Evolutionary conservation across 306 rosid genomes (phyloP).

Genomic region (Delonix regia): DNA sequence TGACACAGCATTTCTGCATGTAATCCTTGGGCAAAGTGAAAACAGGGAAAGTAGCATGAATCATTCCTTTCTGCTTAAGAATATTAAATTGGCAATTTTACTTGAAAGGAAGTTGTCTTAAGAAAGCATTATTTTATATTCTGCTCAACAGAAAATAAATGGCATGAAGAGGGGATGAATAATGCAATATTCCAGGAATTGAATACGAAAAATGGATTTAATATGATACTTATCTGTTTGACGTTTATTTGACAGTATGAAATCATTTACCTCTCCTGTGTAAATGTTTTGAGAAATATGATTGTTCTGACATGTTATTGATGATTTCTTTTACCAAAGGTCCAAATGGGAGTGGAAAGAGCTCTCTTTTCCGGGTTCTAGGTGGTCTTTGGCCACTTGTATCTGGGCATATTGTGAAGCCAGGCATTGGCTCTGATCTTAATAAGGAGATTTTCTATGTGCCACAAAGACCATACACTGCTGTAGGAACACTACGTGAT

Average conservation of each 20-base stretch:
- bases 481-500: conserved; percentile 97
- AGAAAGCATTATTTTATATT: not conserved
- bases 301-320: conserved; percentile 36
- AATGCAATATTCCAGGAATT: not conserved
- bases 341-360: conserved; percentile 99
- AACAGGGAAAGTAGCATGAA: not conserved
- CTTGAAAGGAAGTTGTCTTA: not conserved
- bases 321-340: conserved; percentile 63
- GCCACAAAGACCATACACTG: conserved; percentile 99
- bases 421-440: conserved; percentile 97
- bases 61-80: not conserved
- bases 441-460: conserved; percentile 98
- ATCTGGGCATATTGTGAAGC: conserved; percentile 93
- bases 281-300: conserved; percentile 19
- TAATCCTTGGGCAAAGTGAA: not conserved
- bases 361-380: conserved; percentile 96
- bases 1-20: not conserved
- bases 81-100: not conserved
- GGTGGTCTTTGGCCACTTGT: conserved; percentile 99
- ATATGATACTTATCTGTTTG: conserved; percentile 9
- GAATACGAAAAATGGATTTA: not conserved
- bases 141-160: not conserved
- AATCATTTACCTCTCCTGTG: not conserved
- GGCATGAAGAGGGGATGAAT: conserved; percentile 5
- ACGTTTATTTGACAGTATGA: conserved; percentile 3